Evolutionary conservation across 805 yeast species (phyloP), one percentile per base, ranked within the genome.

Genomic region (Suhomyces faveliae): DNA sequence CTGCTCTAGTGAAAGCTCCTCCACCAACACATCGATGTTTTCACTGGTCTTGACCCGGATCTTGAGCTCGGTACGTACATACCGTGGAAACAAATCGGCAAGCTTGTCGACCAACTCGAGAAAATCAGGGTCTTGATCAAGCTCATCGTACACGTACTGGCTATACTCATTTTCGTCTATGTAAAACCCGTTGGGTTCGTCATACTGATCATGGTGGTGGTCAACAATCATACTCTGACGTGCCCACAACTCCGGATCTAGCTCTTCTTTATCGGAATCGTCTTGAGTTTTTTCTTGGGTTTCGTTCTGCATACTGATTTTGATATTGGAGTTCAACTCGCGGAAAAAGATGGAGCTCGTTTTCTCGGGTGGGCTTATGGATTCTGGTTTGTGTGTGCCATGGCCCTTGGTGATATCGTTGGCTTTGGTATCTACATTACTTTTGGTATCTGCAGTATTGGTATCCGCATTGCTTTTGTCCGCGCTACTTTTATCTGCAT

Each of bases 31-130:
- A 9, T 60, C 62, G 20, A 63, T 43, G 27, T 57, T 54, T n/a
- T 53, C 51, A 12, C 61, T 42, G 8, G 61, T 55, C 35, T 60
- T 53, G 29, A 66, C 51, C 40, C 69, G 55, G 20, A 60, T 49
- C 40, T 62, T 57, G 42, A 66, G 52, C 40, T 66, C 68, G 17
- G 64, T 53, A 11, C 64, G 56, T 12, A 61, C 50, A 30, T 54
- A 44, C 20, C 47, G 44, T 4, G 70, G 71, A 40, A 67, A 67
- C 27, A 66, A 48, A 39, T 63, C 68, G 17, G 61, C 52, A 27
- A 68, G 51, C 5, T 51, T 49, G 21, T 62, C 67, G 8, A 58
- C 54, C 46, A 47, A 40, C 25, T 37, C 48, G 17, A 48, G 42
- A 27, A 56, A 46, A 38, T 50, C 45, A 9, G 45, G 55, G n/a